Evolutionary conservation across 164 flowering plant genomes (phyloP).

Genomic region (Dillenia suffruticosa): DNA sequence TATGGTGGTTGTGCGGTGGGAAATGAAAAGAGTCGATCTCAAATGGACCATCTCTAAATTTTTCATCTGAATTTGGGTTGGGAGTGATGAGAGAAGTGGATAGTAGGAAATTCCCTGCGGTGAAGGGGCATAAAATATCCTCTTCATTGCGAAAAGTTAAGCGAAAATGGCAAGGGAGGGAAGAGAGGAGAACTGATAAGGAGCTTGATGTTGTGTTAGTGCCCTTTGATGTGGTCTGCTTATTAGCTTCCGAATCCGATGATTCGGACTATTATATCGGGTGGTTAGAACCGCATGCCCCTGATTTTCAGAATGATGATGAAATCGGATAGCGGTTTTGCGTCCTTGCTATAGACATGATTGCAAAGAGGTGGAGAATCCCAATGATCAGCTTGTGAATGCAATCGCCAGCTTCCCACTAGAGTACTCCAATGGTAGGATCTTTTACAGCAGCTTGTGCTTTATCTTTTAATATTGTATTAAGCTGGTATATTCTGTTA

Average conservation of each 20-base stretch:
- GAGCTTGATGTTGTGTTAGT: conserved; percentile 36
- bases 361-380: conserved; percentile 25
- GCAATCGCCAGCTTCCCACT: conserved; percentile 25
- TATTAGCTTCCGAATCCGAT: conserved; percentile 45
- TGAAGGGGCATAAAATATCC: conserved; percentile 14
- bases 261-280: conserved; percentile 53
- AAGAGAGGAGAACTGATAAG: conserved; percentile 30
- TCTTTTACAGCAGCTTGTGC: neutral
- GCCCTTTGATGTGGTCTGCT: conserved; percentile 33
- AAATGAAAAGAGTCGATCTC: conserved; percentile 27
- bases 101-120: conserved; percentile 14
- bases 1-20: conserved; percentile 34
- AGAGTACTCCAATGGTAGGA: conserved; percentile 35
- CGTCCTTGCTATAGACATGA: conserved; percentile 37
- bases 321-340: conserved; percentile 35
- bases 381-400: conserved; percentile 30
- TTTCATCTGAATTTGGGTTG: conserved; percentile 15
- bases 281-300: conserved; percentile 54
- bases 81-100: conserved; percentile 24
- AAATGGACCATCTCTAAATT: conserved; percentile 23
- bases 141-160: conserved; percentile 28
- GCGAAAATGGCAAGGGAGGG: conserved; percentile 39
- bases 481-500: too few relatives aligned
- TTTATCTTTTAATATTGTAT: too few relatives aligned
- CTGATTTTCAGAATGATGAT: conserved; percentile 36